A percentile compares a stretch with the other conserved stretches of the same genome.
These are phyloP conservation scores for Leishmania martiniquensis DNA, from an alignment of 208 protist genomes.

Conservation along the genomic window DNA sequence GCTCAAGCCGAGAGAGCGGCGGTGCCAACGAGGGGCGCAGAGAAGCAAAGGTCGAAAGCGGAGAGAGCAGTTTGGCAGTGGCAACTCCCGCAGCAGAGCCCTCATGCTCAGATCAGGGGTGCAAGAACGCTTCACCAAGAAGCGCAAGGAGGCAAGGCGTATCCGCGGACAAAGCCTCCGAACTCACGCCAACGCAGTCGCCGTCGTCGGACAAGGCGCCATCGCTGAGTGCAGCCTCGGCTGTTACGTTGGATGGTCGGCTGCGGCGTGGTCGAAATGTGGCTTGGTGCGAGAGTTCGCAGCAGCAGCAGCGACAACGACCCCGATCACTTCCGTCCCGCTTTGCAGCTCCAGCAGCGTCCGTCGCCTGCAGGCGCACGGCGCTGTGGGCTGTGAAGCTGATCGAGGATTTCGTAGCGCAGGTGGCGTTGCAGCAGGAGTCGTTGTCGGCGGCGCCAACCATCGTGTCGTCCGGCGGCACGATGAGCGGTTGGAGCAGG, in stretches of 20 bases:
- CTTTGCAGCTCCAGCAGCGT: not conserved
- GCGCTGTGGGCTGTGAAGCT: conserved; percentile 40
- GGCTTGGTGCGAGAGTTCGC: not conserved
- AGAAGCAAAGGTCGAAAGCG: not conserved
- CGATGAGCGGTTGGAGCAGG: not conserved
- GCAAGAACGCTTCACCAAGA: not conserved
- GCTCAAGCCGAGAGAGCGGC: not conserved
- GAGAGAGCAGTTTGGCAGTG: not conserved
- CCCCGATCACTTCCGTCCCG: conserved; percentile 1
- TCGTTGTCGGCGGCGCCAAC: conserved; percentile 1
- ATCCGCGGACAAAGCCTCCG: not conserved
- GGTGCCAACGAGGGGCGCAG: not conserved
- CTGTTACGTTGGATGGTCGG: not conserved
- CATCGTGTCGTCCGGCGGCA: not conserved
- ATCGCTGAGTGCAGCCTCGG: not conserved
- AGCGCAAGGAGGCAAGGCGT: not conserved
- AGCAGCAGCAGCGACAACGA: not conserved
- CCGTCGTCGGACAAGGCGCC: not conserved
- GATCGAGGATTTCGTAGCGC: conserved; percentile 29
- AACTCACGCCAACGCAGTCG: not conserved
- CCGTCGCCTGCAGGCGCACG: conserved; percentile 3
- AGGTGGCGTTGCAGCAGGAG: conserved; percentile 30
- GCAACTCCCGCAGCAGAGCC: not conserved
- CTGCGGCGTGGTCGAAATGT: not conserved
- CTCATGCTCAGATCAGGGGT: not conserved